Percentiles rank a stretch among this genome's conserved stretches.
Evolutionary conservation across 2,329 filamentous ascomycete species (phyloP).

Genomic region (Lasiodiplodia theobromae): DNA sequence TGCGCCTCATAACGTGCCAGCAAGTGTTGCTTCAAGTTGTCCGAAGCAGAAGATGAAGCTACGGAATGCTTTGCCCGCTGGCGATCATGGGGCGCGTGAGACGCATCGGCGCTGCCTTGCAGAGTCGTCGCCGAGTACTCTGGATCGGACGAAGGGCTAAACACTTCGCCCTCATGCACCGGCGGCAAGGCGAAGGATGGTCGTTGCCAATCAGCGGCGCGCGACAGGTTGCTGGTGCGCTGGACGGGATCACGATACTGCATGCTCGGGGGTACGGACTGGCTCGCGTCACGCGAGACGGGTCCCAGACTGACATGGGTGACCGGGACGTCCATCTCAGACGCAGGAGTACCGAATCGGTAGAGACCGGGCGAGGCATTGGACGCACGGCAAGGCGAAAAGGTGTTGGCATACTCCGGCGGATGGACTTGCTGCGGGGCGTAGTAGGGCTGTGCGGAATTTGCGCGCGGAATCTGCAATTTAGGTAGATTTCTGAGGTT

Average conservation of each 20-base stretch:
- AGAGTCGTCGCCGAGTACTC: slow-evolving; percentile 33
- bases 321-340: slow-evolving; percentile 85
- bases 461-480: slow-evolving; percentile 61
- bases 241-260: slow-evolving; percentile 67
- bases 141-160: slow-evolving; percentile 46
- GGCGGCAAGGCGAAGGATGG: slow-evolving; percentile 75
- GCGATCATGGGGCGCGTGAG: slow-evolving; percentile 27
- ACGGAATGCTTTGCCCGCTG: slow-evolving; percentile 17
- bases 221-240: slow-evolving; percentile 53
- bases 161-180: slow-evolving; percentile 69
- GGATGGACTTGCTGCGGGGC: slow-evolving; percentile 37
- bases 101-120: slow-evolving; percentile 28
- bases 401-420: slow-evolving; percentile 32
- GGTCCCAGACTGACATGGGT: slow-evolving; percentile 75
- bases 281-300: slow-evolving; percentile 78
- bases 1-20: slow-evolving; percentile 36
- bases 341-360: slow-evolving; percentile 84
- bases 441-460: slow-evolving; percentile 41
- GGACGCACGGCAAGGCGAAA: slow-evolving; percentile 56
- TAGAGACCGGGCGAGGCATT: slow-evolving; percentile 67
- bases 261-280: slow-evolving; percentile 95
- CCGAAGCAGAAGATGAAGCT: slow-evolving; percentile 17
- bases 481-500: slow-evolving; percentile 63
- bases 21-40: slow-evolving; percentile 28
- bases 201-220: slow-evolving; percentile 58